phyloP scores from a whole-genome alignment of 2,329 filamentous ascomycete genomes.

The Shiraia bambusicola region DNA sequence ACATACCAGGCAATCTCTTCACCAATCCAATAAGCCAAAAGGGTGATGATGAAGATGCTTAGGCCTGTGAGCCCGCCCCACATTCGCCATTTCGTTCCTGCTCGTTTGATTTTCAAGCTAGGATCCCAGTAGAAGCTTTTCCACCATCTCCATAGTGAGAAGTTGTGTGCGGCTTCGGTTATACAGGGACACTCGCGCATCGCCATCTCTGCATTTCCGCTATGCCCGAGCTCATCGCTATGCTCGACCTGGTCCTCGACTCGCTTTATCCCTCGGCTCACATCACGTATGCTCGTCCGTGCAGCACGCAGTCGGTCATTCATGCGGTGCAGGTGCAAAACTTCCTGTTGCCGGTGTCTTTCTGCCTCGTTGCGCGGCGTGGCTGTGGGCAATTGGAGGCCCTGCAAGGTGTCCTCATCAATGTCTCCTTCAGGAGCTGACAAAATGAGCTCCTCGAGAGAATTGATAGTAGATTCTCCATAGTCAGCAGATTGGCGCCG shows the following conservation, averaged over 20 bases:
- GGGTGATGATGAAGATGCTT: conserved; percentile 44
- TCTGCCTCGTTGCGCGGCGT: conserved; percentile 45
- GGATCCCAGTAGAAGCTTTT: conserved; percentile 33
- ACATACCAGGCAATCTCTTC: conserved; percentile 52
- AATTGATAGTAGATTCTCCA: conserved; percentile 52
- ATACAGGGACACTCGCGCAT: conserved; percentile 25
- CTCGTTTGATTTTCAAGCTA: conserved; percentile 18
- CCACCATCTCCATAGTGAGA: conserved; percentile 25
- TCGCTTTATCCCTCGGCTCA: conserved; percentile 45
- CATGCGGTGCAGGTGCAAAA: conserved; percentile 46
- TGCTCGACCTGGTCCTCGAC: conserved; percentile 46
- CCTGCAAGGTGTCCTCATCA: conserved; percentile 40
- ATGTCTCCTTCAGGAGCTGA: conserved; percentile 23
- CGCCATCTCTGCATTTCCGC: conserved; percentile 13
- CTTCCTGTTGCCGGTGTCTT: conserved; percentile 46
- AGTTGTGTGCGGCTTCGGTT: conserved; percentile 7
- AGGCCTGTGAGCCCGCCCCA: conserved; percentile 43
- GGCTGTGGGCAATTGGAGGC: conserved; percentile 28
- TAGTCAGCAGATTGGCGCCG: conserved; percentile 29
- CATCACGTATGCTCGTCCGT: conserved; percentile 48
- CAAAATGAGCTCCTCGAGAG: conserved; percentile 49
- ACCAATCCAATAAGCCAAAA: conserved; percentile 52
- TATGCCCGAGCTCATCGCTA: conserved; percentile 18
- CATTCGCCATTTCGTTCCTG: conserved; percentile 11
- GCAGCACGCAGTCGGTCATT: conserved; percentile 45